Percentiles rank a stretch among this genome's conserved stretches.
Evolutionary conservation across 2,329 filamentous ascomycete genomes (phyloP).

Genomic region (Xylariales sp.): DNA sequence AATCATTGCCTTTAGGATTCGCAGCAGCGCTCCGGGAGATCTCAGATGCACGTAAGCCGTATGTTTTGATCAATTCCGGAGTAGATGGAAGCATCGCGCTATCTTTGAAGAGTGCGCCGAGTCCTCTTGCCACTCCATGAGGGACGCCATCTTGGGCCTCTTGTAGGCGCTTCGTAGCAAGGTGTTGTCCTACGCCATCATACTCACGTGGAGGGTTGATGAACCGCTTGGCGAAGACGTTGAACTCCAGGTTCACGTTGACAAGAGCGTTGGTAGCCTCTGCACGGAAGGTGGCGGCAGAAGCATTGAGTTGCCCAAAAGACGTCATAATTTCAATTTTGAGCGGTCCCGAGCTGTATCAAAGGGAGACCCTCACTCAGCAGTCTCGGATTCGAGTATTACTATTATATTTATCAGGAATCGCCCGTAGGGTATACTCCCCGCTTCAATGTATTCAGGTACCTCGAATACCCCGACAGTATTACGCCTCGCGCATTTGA

Average conservation of each 20-base stretch:
- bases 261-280: slow-evolving; percentile 16
- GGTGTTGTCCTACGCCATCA: slow-evolving; percentile 21
- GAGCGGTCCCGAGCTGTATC: too few relatives aligned
- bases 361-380: too few relatives aligned
- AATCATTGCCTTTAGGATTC: slow-evolving; percentile 16
- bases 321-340: neutral
- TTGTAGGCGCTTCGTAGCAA: slow-evolving; percentile 3
- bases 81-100: slow-evolving; percentile 19
- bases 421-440: too few relatives aligned
- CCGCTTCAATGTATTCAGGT: too few relatives aligned
- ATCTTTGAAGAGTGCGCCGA: slow-evolving; percentile 32
- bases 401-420: too few relatives aligned
- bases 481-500: too few relatives aligned
- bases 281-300: neutral
- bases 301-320: slow-evolving; percentile 3
- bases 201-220: slow-evolving; percentile 22
- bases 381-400: too few relatives aligned
- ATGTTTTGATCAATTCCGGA: slow-evolving; percentile 33
- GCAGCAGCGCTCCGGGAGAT: slow-evolving; percentile 25
- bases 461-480: too few relatives aligned
- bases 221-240: slow-evolving; percentile 9
- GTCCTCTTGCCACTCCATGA: slow-evolving; percentile 26
- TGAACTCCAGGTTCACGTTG: slow-evolving; percentile 21
- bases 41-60: slow-evolving; percentile 34
- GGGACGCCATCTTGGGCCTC: slow-evolving; percentile 31